These are phyloP conservation scores for Suillus subluteus DNA, from an alignment of 768 basidiomycete genomes.

Conservation along the genomic window DNA sequence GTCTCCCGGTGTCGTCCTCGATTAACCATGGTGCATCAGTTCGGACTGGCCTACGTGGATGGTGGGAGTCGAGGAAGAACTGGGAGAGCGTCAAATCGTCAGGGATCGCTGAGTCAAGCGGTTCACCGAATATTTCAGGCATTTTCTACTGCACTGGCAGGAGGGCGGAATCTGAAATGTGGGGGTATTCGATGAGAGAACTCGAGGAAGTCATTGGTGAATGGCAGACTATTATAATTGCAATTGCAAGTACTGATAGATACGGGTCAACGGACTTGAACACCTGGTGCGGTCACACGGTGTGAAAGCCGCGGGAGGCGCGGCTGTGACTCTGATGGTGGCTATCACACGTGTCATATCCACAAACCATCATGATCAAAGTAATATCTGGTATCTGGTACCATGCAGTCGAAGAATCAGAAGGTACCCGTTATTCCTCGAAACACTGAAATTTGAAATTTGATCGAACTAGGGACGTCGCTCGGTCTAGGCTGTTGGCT, in stretches of 20 bases:
- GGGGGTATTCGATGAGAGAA: neutral
- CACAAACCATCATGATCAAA: no score
- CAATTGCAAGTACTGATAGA: neutral
- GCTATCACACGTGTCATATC: neutral
- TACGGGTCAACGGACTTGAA: neutral
- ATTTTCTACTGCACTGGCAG: constrained; percentile 10
- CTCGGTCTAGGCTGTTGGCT: no score
- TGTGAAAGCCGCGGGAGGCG: neutral
- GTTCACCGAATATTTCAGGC: constrained; percentile 31
- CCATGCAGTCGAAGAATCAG: no score
- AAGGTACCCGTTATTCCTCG: neutral
- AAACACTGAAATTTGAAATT: neutral
- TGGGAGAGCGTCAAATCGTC: constrained; percentile 68
- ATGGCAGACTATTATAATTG: neutral
- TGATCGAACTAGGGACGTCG: neutral
- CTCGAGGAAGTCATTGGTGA: neutral
- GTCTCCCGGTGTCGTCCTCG: constrained; percentile 56
- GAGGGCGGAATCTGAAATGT: neutral
- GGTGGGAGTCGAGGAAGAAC: constrained; percentile 57
- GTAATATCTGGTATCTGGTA: no score
- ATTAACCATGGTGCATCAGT: constrained; percentile 57
- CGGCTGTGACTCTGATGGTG: neutral
- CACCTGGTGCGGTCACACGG: neutral
- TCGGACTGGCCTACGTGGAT: constrained; percentile 49
- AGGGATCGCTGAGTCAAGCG: constrained; percentile 48